Base-by-base conservation (phyloP, 306 rosid genomes). In the Corylus heterophylla region DNA sequence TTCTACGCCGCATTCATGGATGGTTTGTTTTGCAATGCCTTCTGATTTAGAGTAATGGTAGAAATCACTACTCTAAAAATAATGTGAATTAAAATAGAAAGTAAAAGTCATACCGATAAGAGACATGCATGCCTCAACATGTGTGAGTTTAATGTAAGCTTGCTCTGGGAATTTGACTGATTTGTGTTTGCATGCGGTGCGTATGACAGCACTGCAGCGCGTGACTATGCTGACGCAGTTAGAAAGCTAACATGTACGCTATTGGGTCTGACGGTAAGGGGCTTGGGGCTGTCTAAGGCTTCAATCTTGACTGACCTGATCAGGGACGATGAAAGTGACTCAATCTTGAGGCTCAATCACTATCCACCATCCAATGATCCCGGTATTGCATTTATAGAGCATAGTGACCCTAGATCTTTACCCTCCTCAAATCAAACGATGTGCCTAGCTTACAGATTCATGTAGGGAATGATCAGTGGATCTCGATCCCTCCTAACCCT, bases 321-420 rank as follows among this genome's bases (percentile, higher is more conserved):
- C 63, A 86, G 81, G 48, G 86, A 87, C 77, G 47, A 47, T 80
- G 93, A 91, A 1, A 83, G 81, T 74, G 98, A 93, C 87, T 88
- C 92, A 0, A 54, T 93, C 12, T 85, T 93, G 20, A 88, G 97
- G 79, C 92, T 93, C 75, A 93, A 93, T 85, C 88, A 89, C 97
- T 93, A 93, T 76, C 94, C 91, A 18, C 73, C 82, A 8, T 59
- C 83, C 47, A 54, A 29, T 74, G 70, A 29, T 47, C 12, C 25
- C 58, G 3, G 5, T 71, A 83, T 89, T 58, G 96, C 92, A 1
- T 86, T 91, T 67, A 94, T 94, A 9, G 97, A 85, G 88, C 98
- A 93, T 83, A 84, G 92, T 77, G 98, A 93, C 90, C 98, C 98
- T 84, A 93, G 89, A 89, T 93, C 81, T 20, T 91, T 68, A 91